Conservation (phyloP, 768 basidiomycete genomes). For the Holtermanniella nyarrowii region DNA sequence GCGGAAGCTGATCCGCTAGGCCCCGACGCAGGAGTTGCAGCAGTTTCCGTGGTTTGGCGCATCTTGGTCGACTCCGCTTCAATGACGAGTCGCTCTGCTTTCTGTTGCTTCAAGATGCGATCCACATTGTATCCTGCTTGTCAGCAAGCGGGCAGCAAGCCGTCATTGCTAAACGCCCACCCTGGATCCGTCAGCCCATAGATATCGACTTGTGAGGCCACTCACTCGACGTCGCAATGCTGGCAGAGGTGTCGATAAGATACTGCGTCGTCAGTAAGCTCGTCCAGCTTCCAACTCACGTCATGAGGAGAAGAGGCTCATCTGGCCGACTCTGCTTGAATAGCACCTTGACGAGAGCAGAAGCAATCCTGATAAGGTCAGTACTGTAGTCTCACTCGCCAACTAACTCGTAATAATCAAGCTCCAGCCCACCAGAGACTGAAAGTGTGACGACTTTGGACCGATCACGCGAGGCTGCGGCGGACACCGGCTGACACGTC, state of each 20-base stretch:
- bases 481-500: conserved; percentile 3
- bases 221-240: conserved; percentile 64
- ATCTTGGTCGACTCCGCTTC: conserved; percentile 39
- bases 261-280: conserved; percentile 32
- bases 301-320: conserved; percentile 82
- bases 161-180: background rate
- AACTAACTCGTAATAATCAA: conserved; percentile 91
- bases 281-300: conserved; percentile 35
- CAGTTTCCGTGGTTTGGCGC: conserved; percentile 14
- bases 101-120: conserved; percentile 75
- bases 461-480: conserved; percentile 10
- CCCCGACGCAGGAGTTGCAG: conserved; percentile 1
- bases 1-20: no score
- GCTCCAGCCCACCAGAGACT: conserved; percentile 60
- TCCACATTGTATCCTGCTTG: conserved; percentile 51
- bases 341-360: conserved; percentile 65
- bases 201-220: no score
- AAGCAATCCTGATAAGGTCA: conserved; percentile 56
- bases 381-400: background rate
- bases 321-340: conserved; percentile 71
- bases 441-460: conserved; percentile 49
- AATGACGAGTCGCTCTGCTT: conserved; percentile 50
- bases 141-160: background rate
- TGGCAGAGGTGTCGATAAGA: conserved; percentile 78
- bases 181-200: no score